A percentile compares a stretch with the other conserved stretches of the same genome.
Conservation (phyloP, 2,329 filamentous ascomycete genomes). For the Xylaria sp. region DNA sequence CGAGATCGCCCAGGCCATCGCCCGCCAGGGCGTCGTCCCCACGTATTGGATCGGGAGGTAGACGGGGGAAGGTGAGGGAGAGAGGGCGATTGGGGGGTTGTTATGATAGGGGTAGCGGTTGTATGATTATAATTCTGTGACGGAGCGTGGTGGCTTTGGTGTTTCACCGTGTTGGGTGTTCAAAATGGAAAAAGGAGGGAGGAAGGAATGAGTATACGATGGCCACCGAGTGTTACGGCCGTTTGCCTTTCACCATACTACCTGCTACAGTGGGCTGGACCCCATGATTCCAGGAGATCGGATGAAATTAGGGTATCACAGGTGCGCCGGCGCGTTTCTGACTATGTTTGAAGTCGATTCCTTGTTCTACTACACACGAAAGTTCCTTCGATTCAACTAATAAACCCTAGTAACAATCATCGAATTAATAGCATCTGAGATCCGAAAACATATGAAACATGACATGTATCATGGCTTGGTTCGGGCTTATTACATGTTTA, state of each 20-base stretch:
- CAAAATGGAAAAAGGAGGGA: no score
- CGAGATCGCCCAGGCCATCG: constrained; percentile 35
- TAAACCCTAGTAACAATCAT: not conserved
- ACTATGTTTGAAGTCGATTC: not conserved
- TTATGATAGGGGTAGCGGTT: not conserved
- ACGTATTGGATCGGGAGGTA: constrained; percentile 36
- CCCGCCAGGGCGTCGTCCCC: constrained; percentile 27
- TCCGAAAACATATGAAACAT: no score
- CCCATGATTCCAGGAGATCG: not conserved
- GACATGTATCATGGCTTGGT: no score
- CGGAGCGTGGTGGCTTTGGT: no score
- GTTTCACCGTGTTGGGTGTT: not conserved
- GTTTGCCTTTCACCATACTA: not conserved
- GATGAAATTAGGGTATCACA: not conserved
- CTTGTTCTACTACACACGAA: not conserved
- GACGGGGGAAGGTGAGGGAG: not conserved
- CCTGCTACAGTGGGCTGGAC: not conserved
- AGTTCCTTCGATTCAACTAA: not conserved
- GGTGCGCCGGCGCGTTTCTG: not conserved
- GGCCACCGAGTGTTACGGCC: not conserved
- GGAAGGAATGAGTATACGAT: not conserved
- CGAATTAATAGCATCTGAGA: not conserved
- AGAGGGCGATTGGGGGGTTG: no score
- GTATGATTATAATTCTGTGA: not conserved
- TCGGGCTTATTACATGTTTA: no score